Base-by-base conservation (phyloP, 768 basidiomycete genomes). In the Mrakia frigida region DNA sequence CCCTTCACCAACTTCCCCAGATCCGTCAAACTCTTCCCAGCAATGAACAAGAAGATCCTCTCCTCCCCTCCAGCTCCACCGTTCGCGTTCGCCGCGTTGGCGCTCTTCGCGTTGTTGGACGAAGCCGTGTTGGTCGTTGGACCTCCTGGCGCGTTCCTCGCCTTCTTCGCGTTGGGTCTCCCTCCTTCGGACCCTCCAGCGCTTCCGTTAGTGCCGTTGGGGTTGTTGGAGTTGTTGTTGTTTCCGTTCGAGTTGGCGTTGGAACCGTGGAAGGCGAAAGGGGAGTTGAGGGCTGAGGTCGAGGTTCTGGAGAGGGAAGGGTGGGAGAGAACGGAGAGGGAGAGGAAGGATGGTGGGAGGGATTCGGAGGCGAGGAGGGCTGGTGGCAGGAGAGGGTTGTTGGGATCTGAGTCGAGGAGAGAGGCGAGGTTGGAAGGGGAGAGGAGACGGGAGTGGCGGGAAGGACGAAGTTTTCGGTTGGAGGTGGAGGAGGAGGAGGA, bases 11-110 rank as follows among this genome's bases (percentile, higher is more conserved):
- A 41, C 65, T 77, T 78, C 5, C 76, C 78, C 52, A 82, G 60
- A 16, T 80, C 81, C 6, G 78, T 77, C 10, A 82, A 37, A 60
- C 78, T 79, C 78, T 82, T 82, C 21, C 82, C 82, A 21, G 76
- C 70, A 6, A 63, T 43, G 65, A 73, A 77, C 18, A 63, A 28
- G 52, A 73, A 77, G 50, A 77, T 77, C 35, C 72, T 60, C 25
- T 77, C 76, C 59, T 73, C 76, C 14, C 78, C 60, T 61, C 79
- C 39, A 59, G n/a, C 35, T 74, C 69, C 69, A 0, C 70, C 70
- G 28, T 52, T 72, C 53, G 70, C 25, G 46, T 37, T 37, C 35
- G 46, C 31, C 18, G 52, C 35, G 14, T 72, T 56, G 16, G 52
- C 70, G 33, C 35, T 37, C 46, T 52, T 70, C 69, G 28, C 41